Conservation (phyloP, 192 early-diverging fungal species). For the Backusella macrospora region DNA sequence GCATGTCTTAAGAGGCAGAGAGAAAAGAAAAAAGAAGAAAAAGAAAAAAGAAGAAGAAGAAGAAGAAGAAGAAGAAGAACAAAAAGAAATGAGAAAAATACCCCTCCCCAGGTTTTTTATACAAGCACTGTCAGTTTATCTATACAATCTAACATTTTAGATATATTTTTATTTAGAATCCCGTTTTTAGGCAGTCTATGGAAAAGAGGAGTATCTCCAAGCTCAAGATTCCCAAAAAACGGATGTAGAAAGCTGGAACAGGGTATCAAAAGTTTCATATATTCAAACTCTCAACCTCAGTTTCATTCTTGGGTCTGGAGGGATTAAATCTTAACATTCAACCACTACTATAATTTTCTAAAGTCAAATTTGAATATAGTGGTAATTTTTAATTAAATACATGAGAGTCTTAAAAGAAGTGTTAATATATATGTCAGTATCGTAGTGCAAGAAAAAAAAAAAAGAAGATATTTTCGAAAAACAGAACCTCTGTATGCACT, state of each 20-base stretch:
- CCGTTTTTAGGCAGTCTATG: conserved; percentile 1
- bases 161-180: conserved; percentile 6
- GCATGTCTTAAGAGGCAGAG: background rate
- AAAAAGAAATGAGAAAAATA: too few species aligned
- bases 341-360: background rate
- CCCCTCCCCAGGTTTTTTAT: background rate
- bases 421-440: too few species aligned
- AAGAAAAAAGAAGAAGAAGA: background rate
- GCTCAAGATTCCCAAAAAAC: background rate
- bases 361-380: background rate
- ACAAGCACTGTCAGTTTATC: background rate
- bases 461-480: too few species aligned
- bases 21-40: background rate
- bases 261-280: background rate
- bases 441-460: too few species aligned
- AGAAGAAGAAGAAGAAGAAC: background rate
- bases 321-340: background rate
- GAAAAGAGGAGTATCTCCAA: background rate
- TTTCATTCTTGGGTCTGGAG: background rate
- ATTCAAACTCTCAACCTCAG: background rate
- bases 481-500: too few species aligned
- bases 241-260: background rate
- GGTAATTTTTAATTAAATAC: too few species aligned
- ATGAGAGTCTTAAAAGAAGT: too few species aligned
- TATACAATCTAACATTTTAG: background rate